Base-by-base conservation (phyloP, 495 filamentous ascomycete species). In the Trichoderma asperelloides region DNA sequence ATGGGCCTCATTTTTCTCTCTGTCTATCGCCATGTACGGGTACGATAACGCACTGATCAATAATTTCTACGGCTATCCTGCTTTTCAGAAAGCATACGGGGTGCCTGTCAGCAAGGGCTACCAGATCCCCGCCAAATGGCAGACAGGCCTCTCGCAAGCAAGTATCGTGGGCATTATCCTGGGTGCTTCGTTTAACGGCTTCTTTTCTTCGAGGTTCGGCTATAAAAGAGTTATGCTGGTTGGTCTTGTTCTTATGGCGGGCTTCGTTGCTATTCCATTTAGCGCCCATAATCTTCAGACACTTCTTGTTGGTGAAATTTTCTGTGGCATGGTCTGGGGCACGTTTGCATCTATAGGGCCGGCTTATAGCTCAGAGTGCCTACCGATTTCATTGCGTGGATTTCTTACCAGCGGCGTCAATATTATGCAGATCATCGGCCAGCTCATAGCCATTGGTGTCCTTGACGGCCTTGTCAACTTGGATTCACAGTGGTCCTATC, bases 341-440 rank as follows among this genome's bases (percentile, higher is more conserved):
- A 75, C 83, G 23, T 84, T 81, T 69, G 75, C 74, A 11, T 82
- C 79, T 3, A 75, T 79, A 7, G 41, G 39, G 3, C 39, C 79
- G 1, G 71, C 82, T 0, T 85, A 85, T 41, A 77, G 77, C 21
- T 69, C 85, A 40, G 89, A 91, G 72, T 84, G 89, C 82, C 55
- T 83, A 81, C 69, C 82, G 21, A 82, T 88, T 18, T 81, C 82
- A 2, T 75, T 90, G 62, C 86, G 88, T 30, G 79, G 81, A 11
- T 89, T 88, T 70, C 75, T 90, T 51, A 89, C 86, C 7, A 86
- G 86, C 23, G 88, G 87, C 67, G 85, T 90, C 67, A 90, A 90
- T 69, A 81, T 89, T 65, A 89, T 86, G 73, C 90, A 87, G 87
- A 84, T 82, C 37, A 77, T 90, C 12, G 88, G 88, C n/a, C 86